These are phyloP conservation scores for Colletotrichum tropicicola DNA, from an alignment of 2,329 filamentous ascomycete genomes.

Conservation along the genomic window DNA sequence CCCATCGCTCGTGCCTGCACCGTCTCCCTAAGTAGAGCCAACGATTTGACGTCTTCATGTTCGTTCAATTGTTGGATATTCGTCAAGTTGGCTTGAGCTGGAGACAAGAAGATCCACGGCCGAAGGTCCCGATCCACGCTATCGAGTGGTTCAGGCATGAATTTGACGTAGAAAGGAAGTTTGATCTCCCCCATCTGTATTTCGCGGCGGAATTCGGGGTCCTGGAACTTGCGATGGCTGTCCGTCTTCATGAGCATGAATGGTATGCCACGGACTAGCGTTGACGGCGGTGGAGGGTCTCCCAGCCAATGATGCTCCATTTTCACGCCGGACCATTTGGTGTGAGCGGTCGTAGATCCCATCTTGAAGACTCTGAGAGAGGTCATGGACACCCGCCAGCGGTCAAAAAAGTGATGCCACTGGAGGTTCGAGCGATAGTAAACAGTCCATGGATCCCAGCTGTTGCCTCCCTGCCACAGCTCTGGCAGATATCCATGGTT, in stretches of 20 bases:
- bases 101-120: background rate
- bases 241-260: background rate
- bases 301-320: background rate
- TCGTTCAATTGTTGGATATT: background rate
- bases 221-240: background rate
- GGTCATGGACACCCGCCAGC: background rate
- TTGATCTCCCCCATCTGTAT: background rate
- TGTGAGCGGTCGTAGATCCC: background rate
- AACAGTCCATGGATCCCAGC: background rate
- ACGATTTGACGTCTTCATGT: background rate
- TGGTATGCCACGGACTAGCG: background rate
- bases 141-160: background rate
- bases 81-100: background rate
- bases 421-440: background rate
- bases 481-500: background rate
- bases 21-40: background rate
- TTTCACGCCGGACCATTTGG: background rate
- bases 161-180: constrained; percentile 8
- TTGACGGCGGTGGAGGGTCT: background rate
- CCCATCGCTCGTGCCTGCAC: background rate
- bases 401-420: background rate
- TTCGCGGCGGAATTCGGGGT: background rate
- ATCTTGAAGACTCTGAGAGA: constrained; percentile 4
- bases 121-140: background rate
- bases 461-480: background rate